Base-by-base conservation (phyloP, 257 asterid genomes). In the Eucommia ulmoides region DNA sequence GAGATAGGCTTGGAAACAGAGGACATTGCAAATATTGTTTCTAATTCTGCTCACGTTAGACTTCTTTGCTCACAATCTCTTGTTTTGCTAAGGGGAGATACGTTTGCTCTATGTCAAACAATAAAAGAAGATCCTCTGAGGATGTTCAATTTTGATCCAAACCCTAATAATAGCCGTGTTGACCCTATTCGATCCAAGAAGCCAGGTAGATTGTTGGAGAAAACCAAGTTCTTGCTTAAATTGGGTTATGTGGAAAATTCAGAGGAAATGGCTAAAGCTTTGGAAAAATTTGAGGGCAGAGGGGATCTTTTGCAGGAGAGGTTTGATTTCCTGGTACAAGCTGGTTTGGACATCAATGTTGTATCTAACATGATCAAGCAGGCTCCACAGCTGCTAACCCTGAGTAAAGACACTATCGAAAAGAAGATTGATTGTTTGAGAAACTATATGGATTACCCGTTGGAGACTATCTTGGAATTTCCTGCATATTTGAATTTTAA, bases 231-330 rank as follows among this genome's bases (percentile, higher is more conserved):
- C 73, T 68, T 84, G 67, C 60, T 61, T 48, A 74, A 63, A 57
- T 49, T 84, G 58, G 93, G 89, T 22, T 76, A 74, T 56, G 54
- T 51, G 29, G 79, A 84, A 76, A 59, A 78, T 44, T 76, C 95
- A 0, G 53, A 45, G n/a, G 82, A 78, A 47, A 67, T 78, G 80
- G 72, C 69, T 23, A 68, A 41, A 72, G 82, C 93, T 53, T 49
- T 78, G 33, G 81, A 66, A 58, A 41, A 2, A 11, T 58, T 67
- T 56, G 72, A 83, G 38, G 93, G 86, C 33, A 78, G 53, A 56
- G 95, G 82, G 54, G 49, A 25, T 59, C 82, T 81, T 35, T 83
- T 81, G 55, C 89, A 76, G 50, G 80, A 78, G 66, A 78, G 95
- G 65, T 81, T 74, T 41, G 80, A 81, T 56, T 74, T 76, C 60